Conservation (phyloP, 441 rosid species). For the Macaranga tanarius region DNA sequence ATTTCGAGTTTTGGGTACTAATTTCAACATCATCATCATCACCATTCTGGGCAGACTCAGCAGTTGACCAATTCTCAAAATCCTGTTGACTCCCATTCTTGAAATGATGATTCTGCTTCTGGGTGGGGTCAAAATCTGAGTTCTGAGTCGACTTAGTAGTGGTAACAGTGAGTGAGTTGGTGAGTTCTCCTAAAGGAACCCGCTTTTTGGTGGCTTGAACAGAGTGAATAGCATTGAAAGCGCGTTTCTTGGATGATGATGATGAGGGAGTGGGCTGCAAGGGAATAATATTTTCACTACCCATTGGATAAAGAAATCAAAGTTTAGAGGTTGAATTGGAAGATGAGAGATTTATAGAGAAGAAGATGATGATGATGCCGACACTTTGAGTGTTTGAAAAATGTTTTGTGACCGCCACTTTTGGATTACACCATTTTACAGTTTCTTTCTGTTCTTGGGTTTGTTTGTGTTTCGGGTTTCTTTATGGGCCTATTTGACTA, state of each 20-base stretch:
- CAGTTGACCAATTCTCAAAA: slow-evolving; percentile 16
- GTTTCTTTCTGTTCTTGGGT: background rate
- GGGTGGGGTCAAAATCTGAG: background rate
- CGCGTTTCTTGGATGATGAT: slow-evolving; percentile 29
- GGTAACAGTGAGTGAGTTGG: slow-evolving; percentile 3
- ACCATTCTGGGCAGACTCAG: slow-evolving; percentile 10
- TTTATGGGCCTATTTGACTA: no score
- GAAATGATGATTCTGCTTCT: background rate
- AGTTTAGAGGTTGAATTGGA: background rate
- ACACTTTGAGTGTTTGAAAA: slow-evolving; percentile 9
- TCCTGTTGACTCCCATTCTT: background rate
- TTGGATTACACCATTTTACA: background rate
- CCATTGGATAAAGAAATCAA: background rate
- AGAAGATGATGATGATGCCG: slow-evolving; percentile 4
- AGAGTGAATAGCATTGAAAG: slow-evolving; percentile 7
- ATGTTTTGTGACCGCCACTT: background rate
- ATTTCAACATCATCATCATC: background rate
- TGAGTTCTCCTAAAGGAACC: slow-evolving; percentile 42
- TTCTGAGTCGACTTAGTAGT: background rate
- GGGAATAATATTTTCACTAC: slow-evolving; percentile 13
- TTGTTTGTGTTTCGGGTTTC: no score
- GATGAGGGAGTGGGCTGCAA: slow-evolving; percentile 22
- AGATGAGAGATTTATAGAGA: background rate
- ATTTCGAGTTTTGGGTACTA: slow-evolving; percentile 17
- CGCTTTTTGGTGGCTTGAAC: slow-evolving; percentile 31